phyloP scores from a whole-genome alignment of 1,284 basidiomycete genomes.

The Mrakiaceae sp. region DNA sequence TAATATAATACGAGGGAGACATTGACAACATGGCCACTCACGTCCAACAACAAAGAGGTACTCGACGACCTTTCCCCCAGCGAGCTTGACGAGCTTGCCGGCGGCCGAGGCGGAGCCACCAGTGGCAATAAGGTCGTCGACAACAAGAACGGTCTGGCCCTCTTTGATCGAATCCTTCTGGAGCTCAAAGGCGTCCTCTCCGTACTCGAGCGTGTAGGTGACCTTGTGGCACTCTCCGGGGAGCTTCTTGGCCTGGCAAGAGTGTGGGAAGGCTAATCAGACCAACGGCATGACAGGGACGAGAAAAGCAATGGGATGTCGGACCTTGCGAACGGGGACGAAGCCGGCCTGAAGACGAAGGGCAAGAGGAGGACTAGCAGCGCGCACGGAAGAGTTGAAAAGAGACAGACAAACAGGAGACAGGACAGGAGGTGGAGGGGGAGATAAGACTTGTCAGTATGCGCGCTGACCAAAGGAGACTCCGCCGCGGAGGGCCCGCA shows the following conservation, averaged over 20 bases:
- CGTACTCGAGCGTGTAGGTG: conserved; percentile 90
- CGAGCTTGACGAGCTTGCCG: conserved; percentile 73
- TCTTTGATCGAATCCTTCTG: conserved; percentile 73
- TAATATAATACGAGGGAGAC: conserved; percentile 10
- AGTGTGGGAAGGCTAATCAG: no score
- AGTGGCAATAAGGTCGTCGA: conserved; percentile 96
- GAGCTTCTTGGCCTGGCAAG: conserved; percentile 56
- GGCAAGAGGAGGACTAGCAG: conserved; percentile 61
- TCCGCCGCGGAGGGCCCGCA: background rate
- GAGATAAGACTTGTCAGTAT: background rate
- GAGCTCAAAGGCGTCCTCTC: conserved; percentile 91
- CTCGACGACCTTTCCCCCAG: conserved; percentile 74
- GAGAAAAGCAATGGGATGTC: no score
- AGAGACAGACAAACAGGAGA: background rate
- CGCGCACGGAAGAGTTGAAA: background rate
- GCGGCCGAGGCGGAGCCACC: conserved; percentile 92
- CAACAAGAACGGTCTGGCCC: conserved; percentile 73
- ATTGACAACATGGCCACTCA: background rate
- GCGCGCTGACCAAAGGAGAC: background rate
- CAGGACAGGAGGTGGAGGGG: background rate
- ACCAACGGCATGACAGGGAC: no score
- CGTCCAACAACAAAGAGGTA: conserved; percentile 86
- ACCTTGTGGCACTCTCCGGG: conserved; percentile 72
- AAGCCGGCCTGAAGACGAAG: conserved; percentile 86
- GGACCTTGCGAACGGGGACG: conserved; percentile 80